Evolutionary conservation across 2,329 filamentous ascomycete genomes (phyloP).

Genomic region (Pseudofabraea citricarpa): DNA sequence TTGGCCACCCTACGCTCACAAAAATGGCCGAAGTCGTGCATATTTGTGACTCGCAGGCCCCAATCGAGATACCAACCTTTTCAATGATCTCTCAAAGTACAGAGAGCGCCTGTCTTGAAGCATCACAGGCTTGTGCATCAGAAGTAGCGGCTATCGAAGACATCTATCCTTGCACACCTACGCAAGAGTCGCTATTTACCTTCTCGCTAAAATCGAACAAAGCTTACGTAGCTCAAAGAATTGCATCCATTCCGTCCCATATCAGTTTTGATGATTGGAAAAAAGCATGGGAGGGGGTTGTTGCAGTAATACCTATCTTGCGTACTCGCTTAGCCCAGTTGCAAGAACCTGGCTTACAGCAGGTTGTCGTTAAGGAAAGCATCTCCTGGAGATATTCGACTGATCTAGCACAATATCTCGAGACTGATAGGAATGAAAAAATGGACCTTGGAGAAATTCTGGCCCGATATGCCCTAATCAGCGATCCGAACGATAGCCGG

Average conservation of each 20-base stretch:
- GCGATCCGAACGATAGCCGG: constrained; percentile 11
- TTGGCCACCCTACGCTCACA: constrained; percentile 33
- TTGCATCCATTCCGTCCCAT: constrained; percentile 17
- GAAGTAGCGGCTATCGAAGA: constrained; percentile 9
- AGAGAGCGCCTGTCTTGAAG: constrained; percentile 12
- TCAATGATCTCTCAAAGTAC: constrained; percentile 11
- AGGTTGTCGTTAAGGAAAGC: constrained; percentile 17
- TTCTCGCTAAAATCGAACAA: constrained; percentile 27
- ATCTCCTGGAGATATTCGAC: constrained; percentile 15
- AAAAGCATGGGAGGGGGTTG: constrained; percentile 25
- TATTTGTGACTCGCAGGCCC: constrained; percentile 22
- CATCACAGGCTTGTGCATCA: constrained; percentile 16
- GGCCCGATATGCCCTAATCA: constrained; percentile 17
- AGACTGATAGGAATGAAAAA: constrained; percentile 11
- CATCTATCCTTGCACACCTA: constrained; percentile 26
- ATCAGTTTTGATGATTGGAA: constrained; percentile 19
- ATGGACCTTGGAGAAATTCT: constrained; percentile 24
- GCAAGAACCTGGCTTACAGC: constrained; percentile 21
- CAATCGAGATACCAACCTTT: constrained; percentile 17
- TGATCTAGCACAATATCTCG: constrained; percentile 18
- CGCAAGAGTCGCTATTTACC: constrained; percentile 34
- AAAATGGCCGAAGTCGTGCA: constrained; percentile 35
- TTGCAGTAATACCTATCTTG: constrained; percentile 26
- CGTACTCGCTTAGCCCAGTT: constrained; percentile 29
- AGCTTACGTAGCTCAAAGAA: constrained; percentile 30